phyloP scores from a whole-genome alignment of 1,139 yeast species.

The Taphrina flavorubra region DNA sequence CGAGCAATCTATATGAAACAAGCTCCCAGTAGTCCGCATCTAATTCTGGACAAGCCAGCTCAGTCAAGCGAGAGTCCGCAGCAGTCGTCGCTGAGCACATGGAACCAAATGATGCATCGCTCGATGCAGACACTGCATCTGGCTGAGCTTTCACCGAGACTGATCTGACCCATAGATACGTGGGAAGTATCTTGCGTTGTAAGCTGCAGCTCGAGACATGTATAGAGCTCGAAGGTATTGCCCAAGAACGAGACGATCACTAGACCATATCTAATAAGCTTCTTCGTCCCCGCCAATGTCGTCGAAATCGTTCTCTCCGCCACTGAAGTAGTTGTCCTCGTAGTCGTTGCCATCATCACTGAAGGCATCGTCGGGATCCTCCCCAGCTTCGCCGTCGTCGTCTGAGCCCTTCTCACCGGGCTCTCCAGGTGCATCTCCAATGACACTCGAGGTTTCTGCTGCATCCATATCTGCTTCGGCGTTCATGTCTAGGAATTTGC shows the following conservation, averaged over 20 bases:
- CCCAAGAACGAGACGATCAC: too few relatives aligned
- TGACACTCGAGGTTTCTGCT: conserved; percentile 14
- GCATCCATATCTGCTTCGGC: conserved; percentile 29
- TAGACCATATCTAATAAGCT: conserved; percentile 3
- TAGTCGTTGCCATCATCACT: conserved; percentile 40
- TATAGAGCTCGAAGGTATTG: too few relatives aligned
- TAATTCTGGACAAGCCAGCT: neutral
- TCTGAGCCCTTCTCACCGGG: conserved; percentile 23
- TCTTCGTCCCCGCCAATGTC: conserved; percentile 36
- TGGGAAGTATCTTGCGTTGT: too few relatives aligned
- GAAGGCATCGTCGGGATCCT: conserved; percentile 37
- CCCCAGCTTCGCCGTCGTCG: conserved; percentile 25
- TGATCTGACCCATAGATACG: neutral
- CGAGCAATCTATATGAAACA: conserved; percentile 1
- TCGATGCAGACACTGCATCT: too few relatives aligned
- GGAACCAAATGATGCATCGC: too few relatives aligned
- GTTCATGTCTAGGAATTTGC: conserved; percentile 31
- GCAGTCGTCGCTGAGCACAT: too few relatives aligned
- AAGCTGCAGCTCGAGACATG: too few relatives aligned
- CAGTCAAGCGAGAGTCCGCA: too few relatives aligned
- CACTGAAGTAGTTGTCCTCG: conserved; percentile 36
- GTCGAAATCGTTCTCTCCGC: conserved; percentile 35
- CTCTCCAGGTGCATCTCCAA: conserved; percentile 24
- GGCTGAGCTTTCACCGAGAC: neutral
- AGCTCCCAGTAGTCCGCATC: neutral